Evolutionary conservation across 768 basidiomycete species (phyloP).

Genomic region (Trametes sanguinea): DNA sequence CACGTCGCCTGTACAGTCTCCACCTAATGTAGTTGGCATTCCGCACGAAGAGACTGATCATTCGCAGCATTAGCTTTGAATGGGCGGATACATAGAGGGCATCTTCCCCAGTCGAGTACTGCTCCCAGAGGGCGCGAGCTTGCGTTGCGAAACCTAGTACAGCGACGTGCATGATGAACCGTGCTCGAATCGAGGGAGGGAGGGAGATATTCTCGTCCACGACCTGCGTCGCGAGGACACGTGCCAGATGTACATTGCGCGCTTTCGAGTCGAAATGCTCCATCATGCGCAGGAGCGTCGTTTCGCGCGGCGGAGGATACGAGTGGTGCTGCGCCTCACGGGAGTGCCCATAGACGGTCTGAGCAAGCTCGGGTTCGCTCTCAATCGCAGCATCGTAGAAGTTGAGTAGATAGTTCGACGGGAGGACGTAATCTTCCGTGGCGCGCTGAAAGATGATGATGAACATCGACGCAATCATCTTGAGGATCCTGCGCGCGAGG

Average conservation of each 20-base stretch:
- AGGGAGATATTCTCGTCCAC: slow-evolving; percentile 44
- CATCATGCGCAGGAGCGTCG: slow-evolving; percentile 56
- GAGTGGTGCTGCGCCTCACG: slow-evolving; percentile 36
- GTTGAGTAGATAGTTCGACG: slow-evolving; percentile 43
- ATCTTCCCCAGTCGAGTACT: slow-evolving; percentile 48
- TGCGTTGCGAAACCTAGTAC: slow-evolving; percentile 46
- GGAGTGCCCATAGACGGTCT: slow-evolving; percentile 49
- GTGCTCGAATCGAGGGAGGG: slow-evolving; percentile 46
- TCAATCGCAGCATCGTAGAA: slow-evolving; percentile 25
- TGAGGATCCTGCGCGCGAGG: slow-evolving; percentile 1
- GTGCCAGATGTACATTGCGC: slow-evolving; percentile 47
- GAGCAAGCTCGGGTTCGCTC: slow-evolving; percentile 37
- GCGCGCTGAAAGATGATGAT: slow-evolving; percentile 28
- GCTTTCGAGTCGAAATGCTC: slow-evolving; percentile 41
- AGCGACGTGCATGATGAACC: slow-evolving; percentile 51
- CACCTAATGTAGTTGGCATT: not conserved
- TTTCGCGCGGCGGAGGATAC: slow-evolving; percentile 47
- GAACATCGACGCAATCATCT: not conserved
- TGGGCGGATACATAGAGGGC: slow-evolving; percentile 42
- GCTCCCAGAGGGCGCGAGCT: slow-evolving; percentile 60
- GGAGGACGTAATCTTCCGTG: slow-evolving; percentile 29
- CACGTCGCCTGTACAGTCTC: not conserved
- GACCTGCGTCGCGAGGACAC: slow-evolving; percentile 52
- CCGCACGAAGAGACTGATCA: slow-evolving; percentile 49
- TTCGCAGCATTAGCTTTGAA: slow-evolving; percentile 49